Evolutionary conservation across 805 yeast species (phyloP), one percentile per base, ranked within the genome.

Genomic region (Wickerhamiella sergipiensis): DNA sequence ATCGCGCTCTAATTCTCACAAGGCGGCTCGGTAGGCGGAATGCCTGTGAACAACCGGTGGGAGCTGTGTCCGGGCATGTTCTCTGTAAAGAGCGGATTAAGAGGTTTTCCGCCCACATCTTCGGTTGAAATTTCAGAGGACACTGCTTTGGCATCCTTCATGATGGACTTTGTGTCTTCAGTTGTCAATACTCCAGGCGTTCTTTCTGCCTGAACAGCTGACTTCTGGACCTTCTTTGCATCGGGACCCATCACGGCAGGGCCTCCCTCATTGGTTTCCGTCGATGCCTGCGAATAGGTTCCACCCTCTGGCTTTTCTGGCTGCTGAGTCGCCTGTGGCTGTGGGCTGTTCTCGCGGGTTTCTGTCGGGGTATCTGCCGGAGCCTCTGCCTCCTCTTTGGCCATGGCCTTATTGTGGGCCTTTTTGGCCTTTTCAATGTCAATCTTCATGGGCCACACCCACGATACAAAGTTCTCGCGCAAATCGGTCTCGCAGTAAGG

Each of bases 401-500:
- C 33, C 15, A 29, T 12, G 4, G 3, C 4, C 15, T 8, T 29
- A 10, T 10, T 6, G 21, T 38, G 18, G 12, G 42, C 21, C 12
- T 38, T 18, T 38, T n/a, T 17, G 21, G 42, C 42, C 21, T 38
- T 15, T 43, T 43, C 21, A 15, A 17, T 10, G 3, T 22, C 33
- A 10, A 17, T 43, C 13, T 19, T 17, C 19, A 23, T 5, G 9
- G 47, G 39, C 36, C 39, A 45, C 4, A 18, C 47, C 59, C 50
- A 55, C 33, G 47, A 43, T 1, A 42, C 50, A 36, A 50, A 48
- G 39, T 38, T 43, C 10, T 53, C 53, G 13, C 55, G 29, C n/a
- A 57, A 31, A 29, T 53, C 61, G 1, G 51, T 53, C 44, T 57
- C 61, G 6, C 45, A 29, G 36, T 49, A 57, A 19, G 61, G 59